Percentiles rank a stretch among this genome's conserved stretches.
Evolutionary conservation across 352 stramenopile species (phyloP).

Genomic region (Phytophthora niederhauseri): DNA sequence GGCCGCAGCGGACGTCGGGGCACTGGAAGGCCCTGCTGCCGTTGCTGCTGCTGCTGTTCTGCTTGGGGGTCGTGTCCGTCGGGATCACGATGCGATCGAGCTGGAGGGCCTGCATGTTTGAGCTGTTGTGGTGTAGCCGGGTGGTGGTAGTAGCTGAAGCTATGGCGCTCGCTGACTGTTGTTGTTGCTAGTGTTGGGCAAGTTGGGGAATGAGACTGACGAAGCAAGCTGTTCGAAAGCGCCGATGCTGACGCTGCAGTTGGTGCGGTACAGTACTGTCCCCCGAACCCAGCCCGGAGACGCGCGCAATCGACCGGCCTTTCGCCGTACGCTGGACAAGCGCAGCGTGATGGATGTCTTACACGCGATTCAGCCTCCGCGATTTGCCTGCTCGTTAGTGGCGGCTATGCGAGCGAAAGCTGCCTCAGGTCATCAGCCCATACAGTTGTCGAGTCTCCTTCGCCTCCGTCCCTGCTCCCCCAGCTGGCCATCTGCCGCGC

Average conservation of each 20-base stretch:
- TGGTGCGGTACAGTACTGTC: conserved; percentile 10
- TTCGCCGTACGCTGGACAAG: conserved; percentile 26
- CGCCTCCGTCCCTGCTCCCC: conserved; percentile 11
- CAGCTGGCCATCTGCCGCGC: conserved; percentile 19
- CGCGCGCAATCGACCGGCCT: conserved; percentile 19
- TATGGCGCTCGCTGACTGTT: conserved; percentile 3
- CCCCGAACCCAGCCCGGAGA: conserved; percentile 15
- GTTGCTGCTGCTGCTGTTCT: conserved; percentile 15
- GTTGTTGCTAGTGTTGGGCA: conserved; percentile 18
- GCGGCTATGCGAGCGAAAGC: conserved; percentile 17
- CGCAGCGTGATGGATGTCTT: conserved; percentile 45
- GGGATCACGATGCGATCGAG: conserved; percentile 26
- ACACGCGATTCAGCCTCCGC: conserved; percentile 20
- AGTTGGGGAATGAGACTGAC: conserved; percentile 31
- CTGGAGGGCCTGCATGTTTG: conserved; percentile 27
- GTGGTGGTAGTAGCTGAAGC: neutral
- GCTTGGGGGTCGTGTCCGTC: conserved; percentile 12
- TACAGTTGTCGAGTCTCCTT: conserved; percentile 9
- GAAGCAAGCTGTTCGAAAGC: conserved; percentile 27
- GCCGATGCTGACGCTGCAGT: conserved; percentile 4
- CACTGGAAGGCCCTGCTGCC: conserved; percentile 49
- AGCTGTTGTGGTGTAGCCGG: neutral
- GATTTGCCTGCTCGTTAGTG: conserved; percentile 40
- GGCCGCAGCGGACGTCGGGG: conserved; percentile 42
- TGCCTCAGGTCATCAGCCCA: conserved; percentile 35